Percentiles rank a stretch among this genome's conserved stretches.
phyloP scores from a whole-genome alignment of 371 early-diverging fungal genomes.

The Dinochytrium kinnereticum region DNA sequence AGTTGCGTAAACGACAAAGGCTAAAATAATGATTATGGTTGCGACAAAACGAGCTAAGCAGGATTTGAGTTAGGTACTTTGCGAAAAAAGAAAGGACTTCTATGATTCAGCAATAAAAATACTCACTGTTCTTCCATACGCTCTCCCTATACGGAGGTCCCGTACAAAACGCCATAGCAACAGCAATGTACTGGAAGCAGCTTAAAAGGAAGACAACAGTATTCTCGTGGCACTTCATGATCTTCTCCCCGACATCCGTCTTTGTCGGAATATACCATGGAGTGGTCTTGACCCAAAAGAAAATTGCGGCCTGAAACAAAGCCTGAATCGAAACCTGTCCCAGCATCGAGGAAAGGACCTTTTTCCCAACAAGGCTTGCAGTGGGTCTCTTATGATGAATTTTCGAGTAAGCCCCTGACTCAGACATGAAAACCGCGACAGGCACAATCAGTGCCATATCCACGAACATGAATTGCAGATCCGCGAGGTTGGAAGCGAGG shows the following conservation, averaged over 20 bases:
- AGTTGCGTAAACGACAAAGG: constrained; percentile 35
- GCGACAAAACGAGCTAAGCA: constrained; percentile 61
- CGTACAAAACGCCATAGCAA: constrained; percentile 89
- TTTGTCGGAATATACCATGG: constrained; percentile 69
- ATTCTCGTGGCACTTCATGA: constrained; percentile 82
- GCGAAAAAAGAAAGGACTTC: background rate
- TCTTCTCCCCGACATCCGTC: constrained; percentile 71
- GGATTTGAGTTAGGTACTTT: background rate
- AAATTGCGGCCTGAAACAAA: constrained; percentile 76
- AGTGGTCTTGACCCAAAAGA: constrained; percentile 71
- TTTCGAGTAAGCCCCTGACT: constrained; percentile 78
- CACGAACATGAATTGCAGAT: constrained; percentile 92
- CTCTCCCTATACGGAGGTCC: constrained; percentile 93
- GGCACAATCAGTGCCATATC: constrained; percentile 90
- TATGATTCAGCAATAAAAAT: background rate
- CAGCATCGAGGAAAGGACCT: constrained; percentile 86
- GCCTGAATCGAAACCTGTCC: constrained; percentile 86
- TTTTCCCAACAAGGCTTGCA: constrained; percentile 87
- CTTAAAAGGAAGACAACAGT: constrained; percentile 87
- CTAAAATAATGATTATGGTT: constrained; percentile 44
- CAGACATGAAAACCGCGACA: constrained; percentile 87
- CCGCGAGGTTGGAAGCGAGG: constrained; percentile 85
- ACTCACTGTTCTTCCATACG: constrained; percentile 75
- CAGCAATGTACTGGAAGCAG: constrained; percentile 89
- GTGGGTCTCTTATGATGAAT: constrained; percentile 86